These are phyloP conservation scores for Mrakia gelida DNA, from an alignment of 768 basidiomycete genomes.

Conservation along the genomic window DNA sequence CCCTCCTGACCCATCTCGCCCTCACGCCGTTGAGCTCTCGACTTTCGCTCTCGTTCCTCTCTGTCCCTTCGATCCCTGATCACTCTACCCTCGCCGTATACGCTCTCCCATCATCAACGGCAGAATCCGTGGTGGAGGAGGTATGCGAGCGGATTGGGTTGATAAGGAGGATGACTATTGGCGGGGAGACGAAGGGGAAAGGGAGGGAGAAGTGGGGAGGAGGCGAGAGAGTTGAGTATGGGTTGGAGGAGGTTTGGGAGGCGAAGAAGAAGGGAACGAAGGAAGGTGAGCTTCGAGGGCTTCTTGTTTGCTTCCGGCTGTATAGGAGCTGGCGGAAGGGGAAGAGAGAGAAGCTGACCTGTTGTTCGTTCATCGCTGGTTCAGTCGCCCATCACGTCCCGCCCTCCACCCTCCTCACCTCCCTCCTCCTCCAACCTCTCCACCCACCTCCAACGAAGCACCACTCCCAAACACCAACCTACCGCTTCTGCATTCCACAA, in stretches of 20 bases:
- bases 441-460: constrained; percentile 43
- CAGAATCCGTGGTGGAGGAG: neutral
- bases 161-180: constrained; percentile 13
- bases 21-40: neutral
- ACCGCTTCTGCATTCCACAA: constrained; percentile 58
- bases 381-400: constrained; percentile 4
- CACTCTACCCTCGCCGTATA: constrained; percentile 13
- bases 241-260: constrained; percentile 64
- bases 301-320: neutral
- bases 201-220: constrained; percentile 45
- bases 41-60: neutral
- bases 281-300: constrained; percentile 51
- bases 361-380: neutral
- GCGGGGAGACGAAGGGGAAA: constrained; percentile 18
- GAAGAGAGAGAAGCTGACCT: neutral
- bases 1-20: neutral
- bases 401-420: neutral
- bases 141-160: constrained; percentile 10
- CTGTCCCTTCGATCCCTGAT: constrained; percentile 14
- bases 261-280: constrained; percentile 45
- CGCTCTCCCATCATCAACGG: constrained; percentile 15
- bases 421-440: constrained; percentile 21
- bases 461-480: constrained; percentile 49
- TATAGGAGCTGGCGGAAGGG: neutral
- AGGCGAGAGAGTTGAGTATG: constrained; percentile 68